Percentiles rank a stretch among this genome's conserved stretches.
Conservation (phyloP, 2,329 filamentous ascomycete species). For the Sarocladiaceae sp. region DNA sequence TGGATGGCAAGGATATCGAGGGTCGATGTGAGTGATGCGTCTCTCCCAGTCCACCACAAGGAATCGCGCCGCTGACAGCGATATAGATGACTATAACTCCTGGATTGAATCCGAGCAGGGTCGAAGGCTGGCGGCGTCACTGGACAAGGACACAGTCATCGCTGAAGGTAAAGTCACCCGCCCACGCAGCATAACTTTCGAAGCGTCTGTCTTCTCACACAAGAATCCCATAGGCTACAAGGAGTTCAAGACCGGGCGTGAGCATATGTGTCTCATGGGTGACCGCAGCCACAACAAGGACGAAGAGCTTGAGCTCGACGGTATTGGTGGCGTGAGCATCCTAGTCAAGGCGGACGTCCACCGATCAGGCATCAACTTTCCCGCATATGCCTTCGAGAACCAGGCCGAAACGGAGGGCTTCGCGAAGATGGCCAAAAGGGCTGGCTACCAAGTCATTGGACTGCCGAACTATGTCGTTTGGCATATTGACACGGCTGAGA, state of each 20-base stretch:
- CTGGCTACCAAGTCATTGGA: slow-evolving; percentile 87
- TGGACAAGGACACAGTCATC: slow-evolving; percentile 78
- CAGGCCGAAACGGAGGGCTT: slow-evolving; percentile 99
- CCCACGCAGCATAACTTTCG: background rate
- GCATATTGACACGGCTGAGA: slow-evolving; percentile 97
- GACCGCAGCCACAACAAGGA: slow-evolving; percentile 92
- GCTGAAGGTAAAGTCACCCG: slow-evolving; percentile 64
- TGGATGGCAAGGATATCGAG: slow-evolving; percentile 81
- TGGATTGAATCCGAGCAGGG: slow-evolving; percentile 93
- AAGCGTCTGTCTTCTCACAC: slow-evolving; percentile 11
- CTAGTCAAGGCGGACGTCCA: slow-evolving; percentile 97
- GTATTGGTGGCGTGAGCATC: slow-evolving; percentile 95
- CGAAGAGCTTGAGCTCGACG: slow-evolving; percentile 86
- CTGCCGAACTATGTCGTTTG: slow-evolving; percentile 97
- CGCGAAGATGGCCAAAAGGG: slow-evolving; percentile 96
- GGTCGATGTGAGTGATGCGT: slow-evolving; percentile 69
- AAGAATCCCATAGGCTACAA: slow-evolving; percentile 66
- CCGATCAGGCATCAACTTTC: slow-evolving; percentile 95
- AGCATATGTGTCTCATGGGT: slow-evolving; percentile 86
- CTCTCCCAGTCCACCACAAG: too few relatives aligned
- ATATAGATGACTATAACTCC: slow-evolving; percentile 91
- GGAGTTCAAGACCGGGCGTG: slow-evolving; percentile 85
- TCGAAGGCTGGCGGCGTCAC: slow-evolving; percentile 64
- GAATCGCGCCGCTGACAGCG: slow-evolving; percentile 12
- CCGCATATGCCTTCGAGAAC: slow-evolving; percentile 94